phyloP scores from a whole-genome alignment of 257 asterid genomes.

The Capsicum baccatum region DNA sequence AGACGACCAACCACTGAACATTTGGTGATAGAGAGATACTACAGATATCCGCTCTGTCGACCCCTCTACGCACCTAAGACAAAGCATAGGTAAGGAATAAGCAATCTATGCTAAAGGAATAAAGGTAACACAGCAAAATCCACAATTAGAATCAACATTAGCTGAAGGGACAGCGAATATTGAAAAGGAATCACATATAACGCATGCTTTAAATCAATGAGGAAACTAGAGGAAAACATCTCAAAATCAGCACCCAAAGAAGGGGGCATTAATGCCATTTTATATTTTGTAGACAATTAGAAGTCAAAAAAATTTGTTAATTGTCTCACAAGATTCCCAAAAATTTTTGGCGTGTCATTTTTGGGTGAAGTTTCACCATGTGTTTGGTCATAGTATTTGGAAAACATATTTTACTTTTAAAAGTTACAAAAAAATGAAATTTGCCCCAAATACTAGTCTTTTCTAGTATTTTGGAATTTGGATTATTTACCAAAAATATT shows the following conservation, averaged over 20 bases:
- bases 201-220: constrained; percentile 9
- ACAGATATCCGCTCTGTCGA: constrained; percentile 81
- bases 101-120: constrained; percentile 29
- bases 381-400: no score
- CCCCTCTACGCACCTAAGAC: constrained; percentile 93
- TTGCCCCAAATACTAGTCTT: no score
- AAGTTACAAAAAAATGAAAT: no score
- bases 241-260: constrained; percentile 22
- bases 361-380: no score
- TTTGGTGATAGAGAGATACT: constrained; percentile 86
- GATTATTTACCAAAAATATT: no score
- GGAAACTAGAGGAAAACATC: constrained; percentile 23
- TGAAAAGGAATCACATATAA: neutral
- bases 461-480: no score
- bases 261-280: neutral
- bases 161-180: neutral
- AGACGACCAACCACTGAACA: constrained; percentile 89
- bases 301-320: neutral
- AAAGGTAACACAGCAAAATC: neutral
- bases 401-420: no score
- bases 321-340: neutral
- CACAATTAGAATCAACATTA: neutral
- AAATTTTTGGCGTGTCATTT: no score
- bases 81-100: constrained; percentile 34
- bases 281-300: neutral